phyloP scores from a whole-genome alignment of 225 moss, liverwort and hornwort species.

The Anthoceros angustus region DNA sequence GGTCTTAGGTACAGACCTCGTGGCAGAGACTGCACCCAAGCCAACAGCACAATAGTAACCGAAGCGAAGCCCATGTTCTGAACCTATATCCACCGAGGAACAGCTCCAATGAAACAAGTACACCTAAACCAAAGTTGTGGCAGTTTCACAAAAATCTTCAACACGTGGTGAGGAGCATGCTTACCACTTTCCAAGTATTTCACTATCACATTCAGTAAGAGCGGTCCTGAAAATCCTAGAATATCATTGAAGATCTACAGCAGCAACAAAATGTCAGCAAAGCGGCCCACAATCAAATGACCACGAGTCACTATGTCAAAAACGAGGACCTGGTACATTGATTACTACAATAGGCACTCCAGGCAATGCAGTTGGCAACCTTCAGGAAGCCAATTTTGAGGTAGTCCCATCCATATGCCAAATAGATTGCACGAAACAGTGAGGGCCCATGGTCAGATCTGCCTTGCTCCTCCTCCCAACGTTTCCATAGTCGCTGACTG shows the following conservation, averaged over 20 bases:
- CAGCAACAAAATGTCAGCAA: neutral
- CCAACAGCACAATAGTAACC: slow-evolving; percentile 24
- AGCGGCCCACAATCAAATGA: neutral
- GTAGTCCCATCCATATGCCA: slow-evolving; percentile 54
- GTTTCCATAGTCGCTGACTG: slow-evolving; percentile 55
- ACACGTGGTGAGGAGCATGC: neutral
- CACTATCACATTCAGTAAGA: slow-evolving; percentile 30
- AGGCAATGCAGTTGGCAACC: slow-evolving; percentile 15
- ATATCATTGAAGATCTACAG: slow-evolving; percentile 31
- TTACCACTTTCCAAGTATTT: slow-evolving; percentile 28
- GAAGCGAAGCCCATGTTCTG: slow-evolving; percentile 16
- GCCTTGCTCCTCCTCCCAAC: slow-evolving; percentile 51
- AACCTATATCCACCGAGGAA: neutral
- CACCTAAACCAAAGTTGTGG: neutral
- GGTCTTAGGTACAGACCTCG: slow-evolving; percentile 14
- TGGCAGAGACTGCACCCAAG: slow-evolving; percentile 21
- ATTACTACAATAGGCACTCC: neutral
- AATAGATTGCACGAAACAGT: slow-evolving; percentile 47
- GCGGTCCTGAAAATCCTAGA: slow-evolving; percentile 24
- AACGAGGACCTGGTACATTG: neutral
- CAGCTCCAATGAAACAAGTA: neutral
- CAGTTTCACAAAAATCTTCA: neutral
- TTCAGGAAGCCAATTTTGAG: slow-evolving; percentile 49
- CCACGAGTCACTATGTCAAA: slow-evolving; percentile 6
- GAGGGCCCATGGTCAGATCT: slow-evolving; percentile 25